phyloP scores from a whole-genome alignment of 257 asterid genomes.

The Anisodus tanguticus region DNA sequence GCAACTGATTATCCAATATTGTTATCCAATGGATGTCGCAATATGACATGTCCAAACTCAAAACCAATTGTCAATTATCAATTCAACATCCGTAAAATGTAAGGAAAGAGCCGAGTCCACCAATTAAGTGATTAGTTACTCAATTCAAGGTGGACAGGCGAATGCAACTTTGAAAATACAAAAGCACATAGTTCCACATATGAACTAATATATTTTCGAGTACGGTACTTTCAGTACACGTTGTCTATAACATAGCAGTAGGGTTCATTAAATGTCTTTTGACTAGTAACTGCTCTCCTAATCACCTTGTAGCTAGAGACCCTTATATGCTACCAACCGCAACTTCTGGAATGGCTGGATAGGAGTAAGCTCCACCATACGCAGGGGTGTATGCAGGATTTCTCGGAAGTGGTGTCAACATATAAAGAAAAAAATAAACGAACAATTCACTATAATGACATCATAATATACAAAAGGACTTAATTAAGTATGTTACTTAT shows the following conservation, averaged over 20 bases:
- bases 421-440: too few relatives aligned
- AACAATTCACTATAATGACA: not conserved
- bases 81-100: not conserved
- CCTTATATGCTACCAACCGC: not conserved
- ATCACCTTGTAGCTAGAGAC: not conserved
- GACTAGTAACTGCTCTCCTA: not conserved
- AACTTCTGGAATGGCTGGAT: not conserved
- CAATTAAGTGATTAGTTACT: not conserved
- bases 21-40: not conserved
- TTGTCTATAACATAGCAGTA: not conserved
- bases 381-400: not conserved
- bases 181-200: slow-evolving; percentile 20
- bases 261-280: not conserved
- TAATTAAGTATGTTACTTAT: too few relatives aligned
- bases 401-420: not conserved
- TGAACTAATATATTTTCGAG: not conserved
- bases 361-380: slow-evolving; percentile 10
- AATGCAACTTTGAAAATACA: not conserved
- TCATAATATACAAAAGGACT: not conserved
- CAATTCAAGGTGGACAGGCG: not conserved
- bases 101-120: not conserved
- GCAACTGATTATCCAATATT: slow-evolving; percentile 16
- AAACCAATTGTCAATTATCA: slow-evolving; percentile 8
- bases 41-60: slow-evolving; percentile 17
- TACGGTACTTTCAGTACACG: not conserved